Evolutionary conservation across 345 rosid genomes (phyloP), one percentile per base, ranked within the genome.

Genomic region (Hibiscus trionum): DNA sequence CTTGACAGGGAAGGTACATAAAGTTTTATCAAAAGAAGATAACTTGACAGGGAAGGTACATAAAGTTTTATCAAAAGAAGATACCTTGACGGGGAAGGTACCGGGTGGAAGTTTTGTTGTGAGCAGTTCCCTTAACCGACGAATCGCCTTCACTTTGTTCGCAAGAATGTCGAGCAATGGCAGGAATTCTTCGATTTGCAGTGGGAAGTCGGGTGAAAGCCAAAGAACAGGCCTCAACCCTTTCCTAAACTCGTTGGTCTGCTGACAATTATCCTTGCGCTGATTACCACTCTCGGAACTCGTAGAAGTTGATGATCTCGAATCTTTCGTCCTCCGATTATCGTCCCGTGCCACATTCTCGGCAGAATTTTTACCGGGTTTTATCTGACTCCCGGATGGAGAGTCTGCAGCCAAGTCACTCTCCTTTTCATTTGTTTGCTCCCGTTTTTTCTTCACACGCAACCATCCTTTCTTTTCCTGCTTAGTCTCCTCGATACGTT

Each of bases 121-220:
- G 33, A 95, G 91, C 75, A 95, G 83, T 74, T 95, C 99, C 77
- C 99, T 88, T 35, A 95, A 84, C 12, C 99, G 97, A 68, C 98
- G 98, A 66, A 95, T 90, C 2, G 98, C 99, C 77, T 95, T 95
- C 63, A 95, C 99, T 81, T 95, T 95, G 86, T 87, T 95, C 31
- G 99, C 99, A 19, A 95, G 92, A 83, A 95, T 95, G 82, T 92
- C 99, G 33, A 95, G 98, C 85, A 95, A 78, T 11, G 99, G 99
- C 79, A 95, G 86, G 52, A 95, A 86, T 81, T 95, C 99, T 76
- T 92, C 98, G 1, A 96, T 95, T 81, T 89, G 91, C 68, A 95
- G 78, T 1, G 99, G 96, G 58, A 95, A 95, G 80, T 78, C 80
- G 4, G 93, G 85, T 60, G 97, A 90, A 73, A 95, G 91, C 99